These are phyloP conservation scores for Helianthus tuberosus DNA, from an alignment of 129 eudicot genomes.

Conservation along the genomic window DNA sequence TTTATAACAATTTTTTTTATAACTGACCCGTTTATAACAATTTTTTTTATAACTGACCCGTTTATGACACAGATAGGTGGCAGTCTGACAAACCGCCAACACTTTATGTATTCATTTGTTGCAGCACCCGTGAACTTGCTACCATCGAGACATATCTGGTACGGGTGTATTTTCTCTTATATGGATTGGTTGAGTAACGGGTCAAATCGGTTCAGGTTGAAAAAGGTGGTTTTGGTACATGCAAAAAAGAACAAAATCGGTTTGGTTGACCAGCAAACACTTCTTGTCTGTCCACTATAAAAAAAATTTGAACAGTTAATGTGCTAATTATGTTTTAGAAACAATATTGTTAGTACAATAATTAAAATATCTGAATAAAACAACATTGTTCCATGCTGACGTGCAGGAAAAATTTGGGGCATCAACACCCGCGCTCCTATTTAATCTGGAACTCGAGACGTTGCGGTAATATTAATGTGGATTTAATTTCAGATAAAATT, in stretches of 20 bases:
- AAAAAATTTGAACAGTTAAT: not conserved
- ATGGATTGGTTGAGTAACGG: not conserved
- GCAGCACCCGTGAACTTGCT: no score
- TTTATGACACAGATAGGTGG: no score
- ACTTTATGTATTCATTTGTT: no score
- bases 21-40: no score
- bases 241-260: not conserved
- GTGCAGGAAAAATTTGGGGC: conserved; percentile 81
- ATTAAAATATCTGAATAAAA: not conserved
- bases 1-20: no score
- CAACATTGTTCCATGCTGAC: not conserved
- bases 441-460: no score
- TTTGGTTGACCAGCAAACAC: not conserved
- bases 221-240: not conserved
- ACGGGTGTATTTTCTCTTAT: no score
- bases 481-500: no score
- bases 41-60: no score
- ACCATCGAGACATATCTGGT: no score
- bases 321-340: not conserved
- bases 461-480: no score
- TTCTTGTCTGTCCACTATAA: not conserved
- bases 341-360: not conserved
- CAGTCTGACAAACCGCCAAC: no score
- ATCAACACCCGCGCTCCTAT: conserved; percentile 84
- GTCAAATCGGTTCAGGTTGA: not conserved